Percentiles rank a stretch among this genome's conserved stretches.
Conservation (phyloP, 2,329 filamentous ascomycete species). For the Lasiodiplodia sp. region DNA sequence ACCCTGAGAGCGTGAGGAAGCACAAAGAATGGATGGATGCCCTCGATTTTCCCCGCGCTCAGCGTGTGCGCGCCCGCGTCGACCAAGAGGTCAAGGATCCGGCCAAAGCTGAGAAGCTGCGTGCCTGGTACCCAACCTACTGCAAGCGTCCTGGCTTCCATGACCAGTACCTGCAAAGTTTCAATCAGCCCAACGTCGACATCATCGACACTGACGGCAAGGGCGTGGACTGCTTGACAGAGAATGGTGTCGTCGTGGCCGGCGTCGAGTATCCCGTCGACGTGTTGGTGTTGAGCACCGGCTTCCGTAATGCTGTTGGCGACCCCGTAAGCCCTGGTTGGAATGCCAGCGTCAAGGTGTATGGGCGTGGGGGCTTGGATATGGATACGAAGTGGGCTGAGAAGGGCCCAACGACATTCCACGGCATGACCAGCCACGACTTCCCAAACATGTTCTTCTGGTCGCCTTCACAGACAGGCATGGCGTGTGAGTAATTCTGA, state of each 20-base stretch:
- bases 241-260: conserved; percentile 56
- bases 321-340: conserved; percentile 52
- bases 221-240: conserved; percentile 58
- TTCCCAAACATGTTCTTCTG: conserved; percentile 63
- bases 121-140: conserved; percentile 67
- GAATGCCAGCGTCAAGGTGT: no score
- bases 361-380: no score
- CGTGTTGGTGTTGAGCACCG: conserved; percentile 56
- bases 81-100: conserved; percentile 60
- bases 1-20: conserved; percentile 43
- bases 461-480: no score
- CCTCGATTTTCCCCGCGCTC: conserved; percentile 52
- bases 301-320: conserved; percentile 46
- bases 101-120: conserved; percentile 59
- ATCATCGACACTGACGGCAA: conserved; percentile 67
- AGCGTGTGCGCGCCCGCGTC: conserved; percentile 55
- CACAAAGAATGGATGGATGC: conserved; percentile 44
- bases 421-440: conserved; percentile 53
- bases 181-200: conserved; percentile 66
- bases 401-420: no score
- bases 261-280: conserved; percentile 59
- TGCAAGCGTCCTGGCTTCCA: conserved; percentile 71
- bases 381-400: no score
- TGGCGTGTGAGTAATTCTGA: no score
- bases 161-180: conserved; percentile 64